A percentile compares a stretch with the other conserved stretches of the same genome.
phyloP scores from a whole-genome alignment of 192 early-diverging fungal genomes.

The Rhizoclosmatium globosum region DNA sequence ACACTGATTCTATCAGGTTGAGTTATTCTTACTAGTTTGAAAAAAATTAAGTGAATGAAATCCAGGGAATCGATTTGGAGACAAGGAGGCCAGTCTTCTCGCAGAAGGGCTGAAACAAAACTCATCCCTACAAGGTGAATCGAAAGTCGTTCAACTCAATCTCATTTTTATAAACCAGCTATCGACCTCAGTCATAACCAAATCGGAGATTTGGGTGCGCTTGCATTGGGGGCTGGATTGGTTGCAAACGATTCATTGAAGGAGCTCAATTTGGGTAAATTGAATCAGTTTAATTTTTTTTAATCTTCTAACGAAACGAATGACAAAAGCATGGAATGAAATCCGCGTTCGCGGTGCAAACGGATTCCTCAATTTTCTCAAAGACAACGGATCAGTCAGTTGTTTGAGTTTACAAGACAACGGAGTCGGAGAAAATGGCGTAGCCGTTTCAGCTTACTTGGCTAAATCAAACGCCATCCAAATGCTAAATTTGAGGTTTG shows the following conservation, averaged over 20 bases:
- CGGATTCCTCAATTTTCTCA: conserved; percentile 49
- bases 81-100: conserved; percentile 55
- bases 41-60: no score
- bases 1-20: conserved; percentile 53
- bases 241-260: conserved; percentile 51
- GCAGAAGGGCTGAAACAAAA: conserved; percentile 59
- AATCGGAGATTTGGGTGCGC: conserved; percentile 61
- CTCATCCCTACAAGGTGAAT: conserved; percentile 49
- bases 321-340: conserved; percentile 52
- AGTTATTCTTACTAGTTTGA: not conserved
- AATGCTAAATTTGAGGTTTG: conserved; percentile 49
- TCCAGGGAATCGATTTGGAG: conserved; percentile 55
- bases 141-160: not conserved
- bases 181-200: conserved; percentile 60
- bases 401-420: conserved; percentile 50
- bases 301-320: not conserved
- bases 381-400: conserved; percentile 46
- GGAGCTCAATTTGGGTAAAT: conserved; percentile 57
- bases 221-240: conserved; percentile 56
- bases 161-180: conserved; percentile 25
- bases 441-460: conserved; percentile 40
- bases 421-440: conserved; percentile 57
- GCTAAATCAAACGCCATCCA: conserved; percentile 45
- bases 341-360: conserved; percentile 52
- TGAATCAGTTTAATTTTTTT: not conserved